These are phyloP conservation scores for Exidia glandulosa DNA, from an alignment of 768 basidiomycete genomes.

Conservation along the genomic window DNA sequence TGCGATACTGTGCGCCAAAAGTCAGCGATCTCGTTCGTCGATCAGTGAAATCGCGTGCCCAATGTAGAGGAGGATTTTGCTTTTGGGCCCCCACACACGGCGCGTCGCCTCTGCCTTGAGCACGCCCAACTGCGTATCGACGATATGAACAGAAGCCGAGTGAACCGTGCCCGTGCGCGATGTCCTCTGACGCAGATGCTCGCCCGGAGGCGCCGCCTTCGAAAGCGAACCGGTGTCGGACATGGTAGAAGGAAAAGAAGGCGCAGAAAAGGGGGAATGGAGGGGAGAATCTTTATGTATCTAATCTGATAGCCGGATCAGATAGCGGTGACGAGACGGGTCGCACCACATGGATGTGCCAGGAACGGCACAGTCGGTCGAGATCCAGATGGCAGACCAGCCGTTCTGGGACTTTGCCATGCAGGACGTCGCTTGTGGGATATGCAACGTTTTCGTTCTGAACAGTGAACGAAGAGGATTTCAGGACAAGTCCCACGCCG, in stretches of 20 bases:
- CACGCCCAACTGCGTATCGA: background rate
- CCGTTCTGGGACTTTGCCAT: too few species aligned
- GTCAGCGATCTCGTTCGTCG: background rate
- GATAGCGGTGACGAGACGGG: background rate
- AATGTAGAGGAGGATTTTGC: background rate
- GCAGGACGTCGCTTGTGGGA: too few species aligned
- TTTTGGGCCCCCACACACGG: background rate
- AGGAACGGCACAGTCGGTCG: too few species aligned
- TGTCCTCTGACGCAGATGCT: background rate
- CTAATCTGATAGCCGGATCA: background rate
- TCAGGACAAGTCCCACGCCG: too few species aligned
- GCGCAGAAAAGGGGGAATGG: background rate
- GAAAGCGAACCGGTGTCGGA: background rate
- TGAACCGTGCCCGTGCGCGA: background rate
- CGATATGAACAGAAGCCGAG: background rate
- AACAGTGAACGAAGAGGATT: too few species aligned
- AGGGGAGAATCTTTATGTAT: background rate
- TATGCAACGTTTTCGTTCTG: too few species aligned
- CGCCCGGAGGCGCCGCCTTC: background rate
- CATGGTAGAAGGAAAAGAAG: background rate
- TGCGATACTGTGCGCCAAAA: constrained; percentile 30
- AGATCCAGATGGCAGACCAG: too few species aligned
- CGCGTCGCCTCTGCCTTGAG: background rate
- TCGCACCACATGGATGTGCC: too few species aligned
- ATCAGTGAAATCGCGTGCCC: background rate